Evolutionary conservation across 495 filamentous ascomycete species (phyloP).

Genomic region (Penicillium argentinense): DNA sequence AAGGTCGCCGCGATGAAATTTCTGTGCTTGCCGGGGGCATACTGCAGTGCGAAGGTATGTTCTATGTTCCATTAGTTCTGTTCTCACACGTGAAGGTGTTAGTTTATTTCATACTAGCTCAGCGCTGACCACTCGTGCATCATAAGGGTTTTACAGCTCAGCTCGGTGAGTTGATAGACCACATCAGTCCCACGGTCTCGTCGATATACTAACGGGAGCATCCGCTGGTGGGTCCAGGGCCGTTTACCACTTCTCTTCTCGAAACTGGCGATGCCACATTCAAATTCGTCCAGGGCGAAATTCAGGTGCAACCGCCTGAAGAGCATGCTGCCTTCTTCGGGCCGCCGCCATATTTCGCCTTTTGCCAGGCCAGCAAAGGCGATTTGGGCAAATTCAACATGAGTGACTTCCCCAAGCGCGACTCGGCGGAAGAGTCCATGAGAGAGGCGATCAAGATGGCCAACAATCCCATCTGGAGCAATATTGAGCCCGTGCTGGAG

Average conservation of each 20-base stretch:
- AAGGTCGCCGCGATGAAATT: constrained; percentile 24
- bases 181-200: not conserved
- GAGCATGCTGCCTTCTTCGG: constrained; percentile 29
- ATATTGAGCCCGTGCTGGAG: constrained; percentile 11
- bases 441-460: constrained; percentile 9
- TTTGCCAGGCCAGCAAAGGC: constrained; percentile 9
- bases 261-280: constrained; percentile 17
- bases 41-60: constrained; percentile 25
- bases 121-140: not conserved
- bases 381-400: constrained; percentile 13
- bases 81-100: not conserved
- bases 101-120: not conserved
- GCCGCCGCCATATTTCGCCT: constrained; percentile 30
- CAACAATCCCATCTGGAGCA: constrained; percentile 11
- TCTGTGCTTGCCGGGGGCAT: constrained; percentile 30
- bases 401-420: constrained; percentile 19
- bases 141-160: constrained; percentile 25
- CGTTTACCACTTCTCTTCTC: constrained; percentile 18
- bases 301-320: constrained; percentile 8
- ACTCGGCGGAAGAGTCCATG: constrained; percentile 22
- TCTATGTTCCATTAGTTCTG: not conserved
- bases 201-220: not conserved
- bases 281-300: constrained; percentile 26
- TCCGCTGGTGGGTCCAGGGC: constrained; percentile 12
- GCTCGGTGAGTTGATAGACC: constrained; percentile 19